These are phyloP conservation scores for Candolleomyces aberdarensis DNA, from an alignment of 768 basidiomycete genomes.

Conservation along the genomic window DNA sequence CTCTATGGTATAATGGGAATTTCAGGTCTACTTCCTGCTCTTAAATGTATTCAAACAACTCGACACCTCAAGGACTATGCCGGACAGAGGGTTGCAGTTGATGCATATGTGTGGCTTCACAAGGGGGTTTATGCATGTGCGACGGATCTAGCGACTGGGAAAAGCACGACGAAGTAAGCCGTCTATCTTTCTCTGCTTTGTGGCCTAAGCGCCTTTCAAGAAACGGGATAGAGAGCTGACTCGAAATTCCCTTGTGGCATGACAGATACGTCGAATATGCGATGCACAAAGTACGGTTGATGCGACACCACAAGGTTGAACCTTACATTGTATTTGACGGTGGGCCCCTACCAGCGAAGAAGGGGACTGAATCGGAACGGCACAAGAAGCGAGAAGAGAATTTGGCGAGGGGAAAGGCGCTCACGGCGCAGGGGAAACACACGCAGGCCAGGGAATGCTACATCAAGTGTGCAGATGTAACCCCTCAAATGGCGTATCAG, in stretches of 20 bases:
- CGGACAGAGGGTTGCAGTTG: slow-evolving; percentile 86
- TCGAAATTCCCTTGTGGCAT: too few relatives aligned
- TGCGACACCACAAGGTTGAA: slow-evolving; percentile 78
- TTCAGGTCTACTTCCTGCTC: slow-evolving; percentile 80
- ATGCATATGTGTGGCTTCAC: slow-evolving; percentile 95
- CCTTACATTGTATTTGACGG: slow-evolving; percentile 97
- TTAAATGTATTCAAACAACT: slow-evolving; percentile 84
- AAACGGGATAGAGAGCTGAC: too few relatives aligned
- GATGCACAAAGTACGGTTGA: slow-evolving; percentile 86
- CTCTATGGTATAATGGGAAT: slow-evolving; percentile 70
- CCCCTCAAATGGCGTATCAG: slow-evolving; percentile 96
- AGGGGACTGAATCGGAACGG: slow-evolving; percentile 80
- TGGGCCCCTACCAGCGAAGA: slow-evolving; percentile 92
- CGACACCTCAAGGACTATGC: slow-evolving; percentile 77
- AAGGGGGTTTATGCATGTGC: slow-evolving; percentile 89
- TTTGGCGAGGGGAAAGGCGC: slow-evolving; percentile 65
- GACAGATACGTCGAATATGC: slow-evolving; percentile 92
- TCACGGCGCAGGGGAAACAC: slow-evolving; percentile 75
- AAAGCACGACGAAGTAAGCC: slow-evolving; percentile 76
- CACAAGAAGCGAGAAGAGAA: slow-evolving; percentile 74
- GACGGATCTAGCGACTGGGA: slow-evolving; percentile 84
- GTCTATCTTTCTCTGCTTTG: neutral
- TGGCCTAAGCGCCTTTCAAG: neutral
- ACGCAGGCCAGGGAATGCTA: slow-evolving; percentile 85
- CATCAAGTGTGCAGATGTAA: slow-evolving; percentile 90